Evolutionary conservation across 768 basidiomycete species (phyloP).

Genomic region (Lactarius akahatsu): DNA sequence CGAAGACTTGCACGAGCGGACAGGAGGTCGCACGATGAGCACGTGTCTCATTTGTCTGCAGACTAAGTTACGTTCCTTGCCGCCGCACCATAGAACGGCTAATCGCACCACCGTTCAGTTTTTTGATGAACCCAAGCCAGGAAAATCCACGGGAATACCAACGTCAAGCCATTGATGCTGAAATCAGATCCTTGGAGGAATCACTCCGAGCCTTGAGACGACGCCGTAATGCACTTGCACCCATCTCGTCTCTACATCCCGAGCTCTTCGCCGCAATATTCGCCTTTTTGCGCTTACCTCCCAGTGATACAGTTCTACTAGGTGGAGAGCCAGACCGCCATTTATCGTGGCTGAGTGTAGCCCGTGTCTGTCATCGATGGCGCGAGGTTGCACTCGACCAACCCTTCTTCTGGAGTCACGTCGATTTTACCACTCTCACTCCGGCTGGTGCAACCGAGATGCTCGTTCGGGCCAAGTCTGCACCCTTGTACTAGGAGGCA

Average conservation of each 20-base stretch:
- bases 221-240: no score
- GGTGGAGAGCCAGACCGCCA: neutral
- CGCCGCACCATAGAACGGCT: no score
- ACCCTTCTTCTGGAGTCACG: neutral
- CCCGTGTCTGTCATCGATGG: neutral
- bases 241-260: neutral
- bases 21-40: no score
- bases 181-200: neutral
- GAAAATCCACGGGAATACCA: neutral
- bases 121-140: neutral
- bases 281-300: neutral
- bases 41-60: no score
- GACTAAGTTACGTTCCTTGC: no score
- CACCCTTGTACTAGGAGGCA: neutral
- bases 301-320: neutral
- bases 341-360: neutral
- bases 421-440: neutral
- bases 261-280: neutral
- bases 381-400: neutral
- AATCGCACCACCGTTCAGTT: no score
- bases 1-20: no score
- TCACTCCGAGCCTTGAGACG: no score
- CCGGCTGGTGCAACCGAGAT: neutral
- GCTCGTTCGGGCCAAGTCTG: neutral
- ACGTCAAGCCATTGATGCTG: neutral